Evolutionary conservation across 1,139 yeast genomes (phyloP).

Genomic region (Chernovozyma sophiae-reginae): DNA sequence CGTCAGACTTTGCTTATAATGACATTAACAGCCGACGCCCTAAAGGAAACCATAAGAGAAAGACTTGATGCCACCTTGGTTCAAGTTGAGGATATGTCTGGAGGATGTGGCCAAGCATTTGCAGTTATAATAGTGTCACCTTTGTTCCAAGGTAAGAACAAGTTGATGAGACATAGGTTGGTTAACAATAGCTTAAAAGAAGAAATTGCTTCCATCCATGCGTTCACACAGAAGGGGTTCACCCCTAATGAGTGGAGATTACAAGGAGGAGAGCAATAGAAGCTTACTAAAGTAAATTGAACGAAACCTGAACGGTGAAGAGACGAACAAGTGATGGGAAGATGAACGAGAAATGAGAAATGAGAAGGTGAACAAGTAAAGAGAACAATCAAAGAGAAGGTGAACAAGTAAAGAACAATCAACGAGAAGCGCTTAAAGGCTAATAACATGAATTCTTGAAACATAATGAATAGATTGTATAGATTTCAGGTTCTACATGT

Average conservation of each 20-base stretch:
- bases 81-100: constrained; percentile 68
- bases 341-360: neutral
- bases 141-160: constrained; percentile 74
- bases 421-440: no score
- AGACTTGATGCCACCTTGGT: constrained; percentile 51
- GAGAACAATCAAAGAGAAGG: neutral
- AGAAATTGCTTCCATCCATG: constrained; percentile 84
- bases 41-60: constrained; percentile 45
- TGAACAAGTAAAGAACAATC: no score
- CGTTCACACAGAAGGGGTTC: constrained; percentile 87
- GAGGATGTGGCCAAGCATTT: constrained; percentile 87
- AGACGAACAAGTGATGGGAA: neutral
- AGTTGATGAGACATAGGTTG: constrained; percentile 77
- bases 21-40: constrained; percentile 43
- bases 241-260: constrained; percentile 69
- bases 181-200: constrained; percentile 77
- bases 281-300: no score
- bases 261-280: no score
- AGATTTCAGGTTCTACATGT: no score
- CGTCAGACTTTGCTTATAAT: no score
- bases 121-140: constrained; percentile 79
- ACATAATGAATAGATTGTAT: no score
- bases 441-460: no score
- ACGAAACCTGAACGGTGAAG: no score
- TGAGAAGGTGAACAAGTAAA: neutral